These are phyloP conservation scores for Phlegmacium glaucopus DNA, from an alignment of 768 basidiomycete genomes.

Conservation along the genomic window DNA sequence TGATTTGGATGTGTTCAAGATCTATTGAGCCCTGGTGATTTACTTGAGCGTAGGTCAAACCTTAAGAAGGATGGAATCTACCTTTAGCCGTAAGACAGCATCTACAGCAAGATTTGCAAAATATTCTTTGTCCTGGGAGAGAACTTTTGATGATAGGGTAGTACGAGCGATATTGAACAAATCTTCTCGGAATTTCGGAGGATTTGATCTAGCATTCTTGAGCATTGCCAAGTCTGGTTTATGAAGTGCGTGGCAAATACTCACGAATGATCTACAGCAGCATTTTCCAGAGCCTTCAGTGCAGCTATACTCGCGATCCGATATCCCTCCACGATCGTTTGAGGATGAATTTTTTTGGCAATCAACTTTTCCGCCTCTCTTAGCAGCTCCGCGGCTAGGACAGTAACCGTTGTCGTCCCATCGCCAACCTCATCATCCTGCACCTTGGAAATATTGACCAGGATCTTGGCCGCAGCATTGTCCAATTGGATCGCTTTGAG, in stretches of 20 bases:
- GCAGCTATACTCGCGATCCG: constrained; percentile 87
- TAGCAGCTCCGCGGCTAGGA: constrained; percentile 86
- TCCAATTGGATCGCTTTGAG: constrained; percentile 96
- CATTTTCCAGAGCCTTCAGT: constrained; percentile 75
- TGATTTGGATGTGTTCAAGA: constrained; percentile 97
- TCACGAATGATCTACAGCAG: constrained; percentile 83
- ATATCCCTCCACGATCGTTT: constrained; percentile 97
- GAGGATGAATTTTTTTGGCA: constrained; percentile 90
- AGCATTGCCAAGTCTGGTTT: background rate
- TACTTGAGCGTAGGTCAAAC: constrained; percentile 1
- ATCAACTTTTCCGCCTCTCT: constrained; percentile 96
- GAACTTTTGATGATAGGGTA: constrained; percentile 92
- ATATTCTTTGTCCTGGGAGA: constrained; percentile 96
- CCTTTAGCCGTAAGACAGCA: constrained; percentile 91
- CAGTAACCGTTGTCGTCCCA: constrained; percentile 89
- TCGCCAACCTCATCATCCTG: constrained; percentile 99
- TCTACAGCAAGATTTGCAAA: constrained; percentile 98
- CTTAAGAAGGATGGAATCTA: constrained; percentile 15
- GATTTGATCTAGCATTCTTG: constrained; percentile 54
- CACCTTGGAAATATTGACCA: constrained; percentile 99
- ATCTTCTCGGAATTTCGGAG: constrained; percentile 77
- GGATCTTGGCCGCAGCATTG: constrained; percentile 98
- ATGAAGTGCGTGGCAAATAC: constrained; percentile 24
- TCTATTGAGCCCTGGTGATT: constrained; percentile 83
- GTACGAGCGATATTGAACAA: constrained; percentile 96